Evolutionary conservation across 2,329 filamentous ascomycete genomes (phyloP).

Genomic region (Corniculantispora saksenae): DNA sequence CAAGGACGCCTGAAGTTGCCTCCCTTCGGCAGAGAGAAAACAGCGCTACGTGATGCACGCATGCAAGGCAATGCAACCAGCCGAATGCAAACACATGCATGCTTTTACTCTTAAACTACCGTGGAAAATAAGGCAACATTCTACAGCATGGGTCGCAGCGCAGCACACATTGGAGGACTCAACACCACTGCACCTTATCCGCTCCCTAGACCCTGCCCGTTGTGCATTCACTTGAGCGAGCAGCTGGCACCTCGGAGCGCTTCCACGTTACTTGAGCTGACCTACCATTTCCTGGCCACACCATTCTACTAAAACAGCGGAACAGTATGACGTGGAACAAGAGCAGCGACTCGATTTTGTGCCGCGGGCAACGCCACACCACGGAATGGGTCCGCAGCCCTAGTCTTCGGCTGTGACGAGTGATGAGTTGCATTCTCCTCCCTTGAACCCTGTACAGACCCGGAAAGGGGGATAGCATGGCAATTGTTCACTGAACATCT

Average conservation of each 20-base stretch:
- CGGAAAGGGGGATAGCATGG: not conserved
- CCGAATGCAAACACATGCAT: not conserved
- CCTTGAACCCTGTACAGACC: not conserved
- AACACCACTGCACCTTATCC: not conserved
- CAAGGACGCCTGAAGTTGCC: not conserved
- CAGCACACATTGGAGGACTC: not conserved
- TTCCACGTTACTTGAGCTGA: not conserved
- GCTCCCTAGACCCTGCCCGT: not conserved
- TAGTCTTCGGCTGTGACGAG: not conserved
- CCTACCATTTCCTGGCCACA: not conserved
- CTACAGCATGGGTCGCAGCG: not conserved
- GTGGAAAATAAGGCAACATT: not conserved
- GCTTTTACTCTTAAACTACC: not conserved
- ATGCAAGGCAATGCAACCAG: not conserved
- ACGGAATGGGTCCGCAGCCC: not conserved
- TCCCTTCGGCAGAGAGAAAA: not conserved
- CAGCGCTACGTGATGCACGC: constrained; percentile 2
- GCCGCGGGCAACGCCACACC: constrained; percentile 5
- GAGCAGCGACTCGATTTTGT: constrained; percentile 5
- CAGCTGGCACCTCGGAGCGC: not conserved
- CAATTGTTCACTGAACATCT: not conserved
- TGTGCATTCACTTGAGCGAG: not conserved
- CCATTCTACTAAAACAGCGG: not conserved
- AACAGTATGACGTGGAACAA: not conserved
- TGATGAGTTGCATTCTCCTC: not conserved